Evolutionary conservation across 2,329 filamentous ascomycete genomes (phyloP).

Genomic region (Neonectria faginata): DNA sequence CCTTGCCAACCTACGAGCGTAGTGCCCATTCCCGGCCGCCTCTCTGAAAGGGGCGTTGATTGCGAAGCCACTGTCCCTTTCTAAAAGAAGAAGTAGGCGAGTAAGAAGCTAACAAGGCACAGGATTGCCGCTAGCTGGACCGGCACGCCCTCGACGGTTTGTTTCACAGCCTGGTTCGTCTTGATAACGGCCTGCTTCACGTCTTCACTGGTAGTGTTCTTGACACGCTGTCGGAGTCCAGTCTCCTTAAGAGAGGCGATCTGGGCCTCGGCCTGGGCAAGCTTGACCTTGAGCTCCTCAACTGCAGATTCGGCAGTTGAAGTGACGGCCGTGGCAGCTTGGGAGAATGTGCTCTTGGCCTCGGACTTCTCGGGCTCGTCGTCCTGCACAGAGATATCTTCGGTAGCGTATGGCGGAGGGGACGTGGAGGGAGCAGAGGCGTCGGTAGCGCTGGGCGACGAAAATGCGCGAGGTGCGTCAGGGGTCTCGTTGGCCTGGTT

Average conservation of each 20-base stretch:
- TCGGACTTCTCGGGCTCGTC: slow-evolving; percentile 45
- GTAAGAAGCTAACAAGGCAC: slow-evolving; percentile 89
- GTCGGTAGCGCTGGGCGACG: slow-evolving; percentile 56
- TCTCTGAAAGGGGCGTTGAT: slow-evolving; percentile 11
- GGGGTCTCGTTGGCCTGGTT: slow-evolving; percentile 56
- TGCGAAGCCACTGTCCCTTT: slow-evolving; percentile 15
- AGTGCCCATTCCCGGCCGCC: slow-evolving; percentile 5
- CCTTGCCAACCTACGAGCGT: slow-evolving; percentile 10
- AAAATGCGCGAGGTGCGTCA: slow-evolving; percentile 58
- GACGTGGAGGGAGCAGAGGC: slow-evolving; percentile 47
- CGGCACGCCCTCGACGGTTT: slow-evolving; percentile 79
- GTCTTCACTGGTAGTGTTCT: slow-evolving; percentile 59
- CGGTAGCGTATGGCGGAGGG: slow-evolving; percentile 52
- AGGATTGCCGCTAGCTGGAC: slow-evolving; percentile 86
- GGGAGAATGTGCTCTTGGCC: slow-evolving; percentile 47
- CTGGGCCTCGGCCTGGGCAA: slow-evolving; percentile 79
- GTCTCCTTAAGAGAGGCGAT: slow-evolving; percentile 78
- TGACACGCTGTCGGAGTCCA: slow-evolving; percentile 79
- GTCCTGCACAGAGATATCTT: slow-evolving; percentile 48
- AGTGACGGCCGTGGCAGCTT: slow-evolving; percentile 61
- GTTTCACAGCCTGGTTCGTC: slow-evolving; percentile 66
- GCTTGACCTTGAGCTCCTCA: slow-evolving; percentile 77
- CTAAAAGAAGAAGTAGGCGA: slow-evolving; percentile 98
- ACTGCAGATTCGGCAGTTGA: slow-evolving; percentile 56
- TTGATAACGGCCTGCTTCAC: slow-evolving; percentile 62